A percentile compares a stretch with the other conserved stretches of the same genome.
Evolutionary conservation across 2,329 filamentous ascomycete species (phyloP).

Genomic region (Cercospora zeina): DNA sequence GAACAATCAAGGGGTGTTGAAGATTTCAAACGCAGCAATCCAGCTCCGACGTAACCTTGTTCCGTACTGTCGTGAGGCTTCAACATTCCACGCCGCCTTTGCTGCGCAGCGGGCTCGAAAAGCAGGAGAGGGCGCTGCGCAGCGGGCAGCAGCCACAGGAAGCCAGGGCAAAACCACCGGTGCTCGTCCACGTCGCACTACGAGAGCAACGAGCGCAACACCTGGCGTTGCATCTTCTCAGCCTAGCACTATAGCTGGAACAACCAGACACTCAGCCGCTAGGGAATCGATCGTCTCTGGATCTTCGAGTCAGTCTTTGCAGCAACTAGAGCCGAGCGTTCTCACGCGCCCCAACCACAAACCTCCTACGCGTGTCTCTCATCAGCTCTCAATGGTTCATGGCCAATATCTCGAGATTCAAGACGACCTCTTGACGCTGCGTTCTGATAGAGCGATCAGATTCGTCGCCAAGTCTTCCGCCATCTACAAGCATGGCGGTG

Average conservation of each 20-base stretch:
- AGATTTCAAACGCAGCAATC: neutral
- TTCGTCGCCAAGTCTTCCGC: neutral
- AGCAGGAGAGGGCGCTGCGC: neutral
- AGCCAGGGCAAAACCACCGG: neutral
- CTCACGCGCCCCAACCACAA: neutral
- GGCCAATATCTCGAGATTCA: neutral
- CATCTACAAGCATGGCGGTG: neutral
- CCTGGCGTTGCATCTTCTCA: neutral
- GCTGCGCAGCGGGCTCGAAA: neutral
- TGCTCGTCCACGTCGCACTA: neutral
- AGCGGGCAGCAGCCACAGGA: neutral
- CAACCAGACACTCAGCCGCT: neutral
- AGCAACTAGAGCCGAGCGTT: neutral
- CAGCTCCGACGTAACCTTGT: neutral
- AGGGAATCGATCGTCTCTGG: too few relatives aligned
- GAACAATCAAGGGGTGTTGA: neutral
- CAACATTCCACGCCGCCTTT: neutral
- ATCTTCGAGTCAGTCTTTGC: neutral
- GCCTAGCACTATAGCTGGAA: neutral
- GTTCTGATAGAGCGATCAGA: neutral
- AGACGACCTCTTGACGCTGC: neutral
- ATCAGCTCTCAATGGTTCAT: neutral
- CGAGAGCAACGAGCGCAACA: too few relatives aligned
- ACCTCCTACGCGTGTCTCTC: neutral
- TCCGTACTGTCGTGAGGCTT: neutral